phyloP scores from a whole-genome alignment of 176 grass and related monocot species.

The Rhipidocladum racemiflorum region DNA sequence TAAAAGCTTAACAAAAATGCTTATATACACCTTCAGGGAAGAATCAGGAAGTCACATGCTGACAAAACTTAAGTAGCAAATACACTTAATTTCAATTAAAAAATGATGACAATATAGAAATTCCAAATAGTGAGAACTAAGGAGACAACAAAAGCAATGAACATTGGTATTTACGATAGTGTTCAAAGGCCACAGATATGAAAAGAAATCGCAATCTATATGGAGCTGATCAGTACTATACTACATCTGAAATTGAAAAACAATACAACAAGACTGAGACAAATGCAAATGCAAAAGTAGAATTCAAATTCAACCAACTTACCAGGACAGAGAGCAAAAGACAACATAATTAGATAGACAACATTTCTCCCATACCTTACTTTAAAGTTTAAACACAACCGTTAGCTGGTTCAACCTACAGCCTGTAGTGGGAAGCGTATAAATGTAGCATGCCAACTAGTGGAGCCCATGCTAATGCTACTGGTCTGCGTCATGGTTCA shows the following conservation, averaged over 20 bases:
- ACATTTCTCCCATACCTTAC: neutral
- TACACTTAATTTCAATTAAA: neutral
- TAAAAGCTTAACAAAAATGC: neutral
- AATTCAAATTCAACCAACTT: constrained; percentile 24
- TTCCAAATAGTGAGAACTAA: neutral
- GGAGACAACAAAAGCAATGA: neutral
- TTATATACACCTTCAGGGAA: constrained; percentile 5
- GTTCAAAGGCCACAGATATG: neutral
- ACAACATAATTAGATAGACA: neutral
- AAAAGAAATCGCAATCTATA: neutral
- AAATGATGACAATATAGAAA: neutral
- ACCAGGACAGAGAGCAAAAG: constrained; percentile 14
- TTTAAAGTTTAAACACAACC: constrained; percentile 7
- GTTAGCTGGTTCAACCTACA: constrained; percentile 21
- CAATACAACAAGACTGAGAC: neutral
- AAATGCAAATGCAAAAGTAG: constrained; percentile 19
- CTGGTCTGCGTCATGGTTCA: neutral
- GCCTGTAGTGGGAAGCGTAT: neutral
- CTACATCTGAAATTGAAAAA: neutral
- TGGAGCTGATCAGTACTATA: neutral
- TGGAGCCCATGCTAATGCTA: neutral
- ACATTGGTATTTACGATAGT: neutral
- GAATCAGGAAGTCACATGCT: neutral
- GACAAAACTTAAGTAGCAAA: neutral
- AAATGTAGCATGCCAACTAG: neutral